A percentile compares a stretch with the other conserved stretches of the same genome.
Conservation (phyloP, 2,329 filamentous ascomycete genomes). For the Aspergillus sp. region DNA sequence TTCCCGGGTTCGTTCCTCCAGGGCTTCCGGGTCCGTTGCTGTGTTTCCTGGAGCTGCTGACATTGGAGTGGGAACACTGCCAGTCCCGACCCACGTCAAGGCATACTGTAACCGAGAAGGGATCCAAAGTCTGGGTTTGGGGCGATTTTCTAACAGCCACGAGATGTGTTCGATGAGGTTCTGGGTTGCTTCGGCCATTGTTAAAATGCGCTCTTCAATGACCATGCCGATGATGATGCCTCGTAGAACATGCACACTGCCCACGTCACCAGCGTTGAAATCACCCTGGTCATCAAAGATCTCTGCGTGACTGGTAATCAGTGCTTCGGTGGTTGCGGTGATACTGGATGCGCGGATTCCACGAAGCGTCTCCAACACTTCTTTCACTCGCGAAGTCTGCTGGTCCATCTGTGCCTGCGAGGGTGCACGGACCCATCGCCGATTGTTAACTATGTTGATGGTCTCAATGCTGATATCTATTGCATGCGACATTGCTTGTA, state of each 20-base stretch:
- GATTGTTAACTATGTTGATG: slow-evolving; percentile 32
- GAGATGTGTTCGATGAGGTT: slow-evolving; percentile 41
- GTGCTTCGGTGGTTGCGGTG: neutral
- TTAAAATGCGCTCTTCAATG: slow-evolving; percentile 47
- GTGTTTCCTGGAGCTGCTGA: slow-evolving; percentile 8
- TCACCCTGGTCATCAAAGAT: slow-evolving; percentile 31
- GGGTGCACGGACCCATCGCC: slow-evolving; percentile 29
- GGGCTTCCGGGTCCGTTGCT: slow-evolving; percentile 28
- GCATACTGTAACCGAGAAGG: slow-evolving; percentile 46
- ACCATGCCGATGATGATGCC: slow-evolving; percentile 52
- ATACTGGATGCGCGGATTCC: slow-evolving; percentile 18
- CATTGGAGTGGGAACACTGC: slow-evolving; percentile 25
- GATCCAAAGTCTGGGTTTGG: slow-evolving; percentile 44
- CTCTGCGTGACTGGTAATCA: neutral
- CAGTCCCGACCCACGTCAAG: slow-evolving; percentile 42
- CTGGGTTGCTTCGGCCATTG: slow-evolving; percentile 9
- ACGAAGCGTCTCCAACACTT: slow-evolving; percentile 28
- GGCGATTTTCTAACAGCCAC: slow-evolving; percentile 39
- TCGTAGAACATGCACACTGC: slow-evolving; percentile 31
- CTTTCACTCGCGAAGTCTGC: slow-evolving; percentile 15
- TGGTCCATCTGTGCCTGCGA: slow-evolving; percentile 12
- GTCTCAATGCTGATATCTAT: slow-evolving; percentile 30
- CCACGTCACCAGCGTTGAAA: neutral
- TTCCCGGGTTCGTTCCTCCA: slow-evolving; percentile 23
- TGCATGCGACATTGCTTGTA: slow-evolving; percentile 25